Evolutionary conservation across 257 asterid genomes (phyloP), one percentile per base, ranked within the genome.

Genomic region (Orobanche coerulescens): DNA sequence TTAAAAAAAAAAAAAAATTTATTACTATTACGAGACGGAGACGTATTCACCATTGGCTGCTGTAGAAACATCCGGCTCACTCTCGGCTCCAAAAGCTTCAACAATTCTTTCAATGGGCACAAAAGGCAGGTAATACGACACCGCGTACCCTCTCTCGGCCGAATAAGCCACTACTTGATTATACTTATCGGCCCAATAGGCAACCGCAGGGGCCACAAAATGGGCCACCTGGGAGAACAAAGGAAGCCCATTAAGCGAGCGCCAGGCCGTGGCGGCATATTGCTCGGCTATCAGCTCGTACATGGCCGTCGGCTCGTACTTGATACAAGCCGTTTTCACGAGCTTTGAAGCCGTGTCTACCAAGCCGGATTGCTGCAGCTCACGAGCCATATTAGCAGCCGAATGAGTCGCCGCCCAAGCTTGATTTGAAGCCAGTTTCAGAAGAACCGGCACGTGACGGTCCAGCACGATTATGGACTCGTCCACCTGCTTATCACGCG

Each of bases 101-200:
- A 79, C 87, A 6, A 90, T 90, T 73, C 75, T 84, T 57, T 81
- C 94, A 0, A 76, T 58, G 37, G 95, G 93, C 48, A 90, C 78
- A 9, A 75, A 16, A 2, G 95, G 97, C 57, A 90, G 44, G 65
- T 80, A 90, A 63, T 7, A 28, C 73, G 86, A 80, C 71, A 58
- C 64, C 49, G 68, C 44, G 15, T 76, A 81, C 13, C 95, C 92
- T 54, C 43, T 81, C 56, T 71, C 76, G 0, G 70, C 73, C 24
- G 80, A 66, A 14, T 59, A 65, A 3, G 67, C 65, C 72, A 84
- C 82, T 3, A 70, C 64, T 25, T 68, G 83, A 18, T 90, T 90
- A 55, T 90, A 90, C 68, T 78, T 80, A 75, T 86, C 97, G 6
- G 88, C 85, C 94, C 89, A 86, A 61, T 86, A 74, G 0, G 88